Evolutionary conservation across 495 filamentous ascomycete species (phyloP), one percentile per base, ranked within the genome.

Genomic region (Podospora fimiseda): DNA sequence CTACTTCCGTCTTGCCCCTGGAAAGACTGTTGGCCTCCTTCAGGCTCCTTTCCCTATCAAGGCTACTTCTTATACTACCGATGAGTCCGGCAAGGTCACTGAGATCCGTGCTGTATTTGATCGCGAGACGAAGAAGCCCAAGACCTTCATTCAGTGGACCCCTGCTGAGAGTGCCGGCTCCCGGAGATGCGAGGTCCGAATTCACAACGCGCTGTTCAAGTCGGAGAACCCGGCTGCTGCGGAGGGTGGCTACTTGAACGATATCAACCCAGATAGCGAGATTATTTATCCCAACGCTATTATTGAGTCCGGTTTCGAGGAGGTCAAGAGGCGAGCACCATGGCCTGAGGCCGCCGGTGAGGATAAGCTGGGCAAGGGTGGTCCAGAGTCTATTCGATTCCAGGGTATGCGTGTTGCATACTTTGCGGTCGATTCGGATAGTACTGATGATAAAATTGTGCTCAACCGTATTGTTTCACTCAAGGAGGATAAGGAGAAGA

Each of bases 111-210:
- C 86, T 9, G 74, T 74, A 7, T 84, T 79, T 47, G 83, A 85
- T 52, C 79, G 77, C 52, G 81, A 85, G 50, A 80, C 75, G 56
- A 86, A 86, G 73, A 91, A 90, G 70, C 88, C 89, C 50, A 95
- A 92, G 70, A 83, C 85, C 0, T 90, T 84, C 67, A 96, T 98
- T 64, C 90, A 96, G 60, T 97, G 92, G 92, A 87, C 96, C 2
- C 66, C 83, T 13, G 66, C 70, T 0, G 79, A 86, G 48, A 77
- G 79, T 42, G 78, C 78, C 16, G 85, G 86, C 3, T 79, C 89
- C 16, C 69, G 63, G n/a, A 81, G 80, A 58, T 86, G 85, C n/a
- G 87, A 91, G 64, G 87, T 83, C 43, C 84, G 92, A 38, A 70
- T 92, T 21, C 85, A 90, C 68, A 86, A 94, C 64, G 72, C 82